Evolutionary conservation across 1,284 basidiomycete genomes (phyloP), one percentile per base, ranked within the genome.

Genomic region (Ustilago cynodontis): DNA sequence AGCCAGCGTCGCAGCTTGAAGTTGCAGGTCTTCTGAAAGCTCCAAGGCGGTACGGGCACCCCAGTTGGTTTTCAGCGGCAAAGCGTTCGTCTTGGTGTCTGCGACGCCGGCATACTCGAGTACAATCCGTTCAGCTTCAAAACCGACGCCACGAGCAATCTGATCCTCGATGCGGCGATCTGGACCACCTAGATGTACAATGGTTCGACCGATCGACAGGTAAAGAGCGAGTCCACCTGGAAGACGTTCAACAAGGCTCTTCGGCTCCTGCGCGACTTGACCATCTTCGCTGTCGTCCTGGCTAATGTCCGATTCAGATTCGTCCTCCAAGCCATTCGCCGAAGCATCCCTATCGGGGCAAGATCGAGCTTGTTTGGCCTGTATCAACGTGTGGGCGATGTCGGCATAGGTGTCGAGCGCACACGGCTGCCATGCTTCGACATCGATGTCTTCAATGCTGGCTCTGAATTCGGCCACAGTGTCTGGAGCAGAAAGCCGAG

Each of bases 381-480:
- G n/a, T 10, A 55, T 10, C 4, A 79, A 18, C 45, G 62, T 18
- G 11, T 51, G 51, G 45, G 59, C 63, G 8, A 79, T 55, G 16
- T 69, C 59, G 7, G 65, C 56, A 51, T 73, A 79, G 2, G 72
- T 61, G 10, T 76, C 57, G 5, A 82, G 65, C 13, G 70, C 78
- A 33, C 51, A 47, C 28, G 74, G 63, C 18, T 81, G 77, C 79
- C 81, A 82, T 11, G 79, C 57, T 39, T 81, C 79, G n/a, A 81
- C 39, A 52, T 82, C 81, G 9, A 82, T 41, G 47, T 81, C 79
- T 55, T 81, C 79, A 33, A 82, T 63, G 41, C 56, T 71, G 50
- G 69, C 61, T 20, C 71, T 64, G 20, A 78, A 66, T 33, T 81
- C 74, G 26, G 77, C 71, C 2, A 71, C 54, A 10, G 66, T 54